Conservation (phyloP, 2,329 filamentous ascomycete species). For the Camillea tinctor region DNA sequence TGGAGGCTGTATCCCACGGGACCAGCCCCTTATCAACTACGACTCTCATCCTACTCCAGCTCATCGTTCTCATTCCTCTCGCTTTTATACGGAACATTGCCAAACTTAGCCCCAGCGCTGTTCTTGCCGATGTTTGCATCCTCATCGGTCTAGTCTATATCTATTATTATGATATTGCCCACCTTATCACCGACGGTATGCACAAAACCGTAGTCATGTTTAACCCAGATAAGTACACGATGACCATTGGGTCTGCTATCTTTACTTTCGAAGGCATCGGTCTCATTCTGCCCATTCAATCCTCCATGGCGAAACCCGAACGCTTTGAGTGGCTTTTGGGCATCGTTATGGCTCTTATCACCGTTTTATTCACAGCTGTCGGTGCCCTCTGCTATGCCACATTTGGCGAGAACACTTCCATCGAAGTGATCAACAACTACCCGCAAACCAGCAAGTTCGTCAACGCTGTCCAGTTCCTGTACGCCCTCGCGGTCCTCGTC, state of each 20-base stretch:
- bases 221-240: conserved; percentile 66
- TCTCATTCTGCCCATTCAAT: conserved; percentile 73
- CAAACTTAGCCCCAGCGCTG: conserved; percentile 66
- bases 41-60: conserved; percentile 64
- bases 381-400: conserved; percentile 73
- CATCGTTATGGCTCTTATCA: conserved; percentile 71
- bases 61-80: conserved; percentile 63
- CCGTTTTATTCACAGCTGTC: conserved; percentile 69
- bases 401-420: conserved; percentile 66
- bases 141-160: conserved; percentile 70
- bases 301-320: conserved; percentile 69
- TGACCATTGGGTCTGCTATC: conserved; percentile 71
- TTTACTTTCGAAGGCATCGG: conserved; percentile 80
- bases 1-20: conserved; percentile 57
- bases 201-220: conserved; percentile 64
- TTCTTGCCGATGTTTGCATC: conserved; percentile 72
- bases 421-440: conserved; percentile 75
- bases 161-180: conserved; percentile 66
- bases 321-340: conserved; percentile 66
- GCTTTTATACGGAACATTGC: conserved; percentile 72
- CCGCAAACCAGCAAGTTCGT: conserved; percentile 70
- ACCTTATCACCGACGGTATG: conserved; percentile 55
- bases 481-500: conserved; percentile 70
- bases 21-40: conserved; percentile 52
- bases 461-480: conserved; percentile 73